phyloP scores from a whole-genome alignment of 768 basidiomycete genomes.

The Termitomyces sp. region DNA sequence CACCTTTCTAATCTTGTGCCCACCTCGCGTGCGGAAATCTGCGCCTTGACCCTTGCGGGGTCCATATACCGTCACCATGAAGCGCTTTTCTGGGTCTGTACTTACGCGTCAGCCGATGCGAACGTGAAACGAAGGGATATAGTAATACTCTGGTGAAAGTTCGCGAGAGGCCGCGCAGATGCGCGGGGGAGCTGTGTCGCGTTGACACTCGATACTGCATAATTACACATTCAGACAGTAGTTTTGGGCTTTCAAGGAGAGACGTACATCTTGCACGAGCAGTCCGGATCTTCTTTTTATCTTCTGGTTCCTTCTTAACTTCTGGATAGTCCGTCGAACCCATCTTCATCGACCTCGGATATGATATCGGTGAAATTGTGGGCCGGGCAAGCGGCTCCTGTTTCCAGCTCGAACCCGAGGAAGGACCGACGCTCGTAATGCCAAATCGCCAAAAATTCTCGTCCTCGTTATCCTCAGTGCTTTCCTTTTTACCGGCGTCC shows the following conservation, averaged over 20 bases:
- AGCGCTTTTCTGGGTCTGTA: conserved; percentile 16
- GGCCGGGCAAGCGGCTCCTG: neutral
- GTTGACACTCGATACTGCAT: neutral
- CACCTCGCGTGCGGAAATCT: conserved; percentile 39
- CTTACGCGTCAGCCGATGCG: neutral
- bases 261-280: neutral
- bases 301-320: neutral
- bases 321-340: neutral
- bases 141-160: neutral
- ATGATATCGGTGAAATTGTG: neutral
- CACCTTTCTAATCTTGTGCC: conserved; percentile 35
- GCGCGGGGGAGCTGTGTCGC: neutral
- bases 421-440: neutral
- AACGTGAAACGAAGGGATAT: neutral
- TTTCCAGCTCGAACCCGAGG: neutral
- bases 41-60: conserved; percentile 16
- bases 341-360: neutral
- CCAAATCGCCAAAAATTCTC: conserved; percentile 10
- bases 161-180: neutral
- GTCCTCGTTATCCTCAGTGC: neutral
- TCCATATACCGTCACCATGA: conserved; percentile 23
- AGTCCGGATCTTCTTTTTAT: neutral
- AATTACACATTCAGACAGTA: neutral
- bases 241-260: neutral
- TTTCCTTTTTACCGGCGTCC: neutral